A percentile compares a stretch with the other conserved stretches of the same genome.
Evolutionary conservation across 1,284 basidiomycete species (phyloP).

Genomic region (Austroboletus niveus): DNA sequence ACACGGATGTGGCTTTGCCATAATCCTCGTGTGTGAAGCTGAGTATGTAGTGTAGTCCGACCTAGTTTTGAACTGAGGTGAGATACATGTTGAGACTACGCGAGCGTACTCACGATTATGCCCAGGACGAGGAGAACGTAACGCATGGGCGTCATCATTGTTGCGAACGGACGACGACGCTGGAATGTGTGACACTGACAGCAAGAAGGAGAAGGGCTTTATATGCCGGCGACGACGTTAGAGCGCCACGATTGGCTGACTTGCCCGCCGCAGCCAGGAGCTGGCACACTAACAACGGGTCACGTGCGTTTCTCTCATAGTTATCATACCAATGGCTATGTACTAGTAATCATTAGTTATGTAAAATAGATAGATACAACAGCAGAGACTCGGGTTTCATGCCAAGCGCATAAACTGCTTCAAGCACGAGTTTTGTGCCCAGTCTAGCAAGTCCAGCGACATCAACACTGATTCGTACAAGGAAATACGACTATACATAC

Average conservation of each 20-base stretch:
- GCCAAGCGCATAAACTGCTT: slow-evolving; percentile 34
- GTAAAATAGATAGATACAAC: slow-evolving; percentile 3
- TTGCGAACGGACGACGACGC: slow-evolving; percentile 23
- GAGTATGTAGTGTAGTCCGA: slow-evolving; percentile 70
- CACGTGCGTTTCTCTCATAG: not conserved
- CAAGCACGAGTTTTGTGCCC: slow-evolving; percentile 45
- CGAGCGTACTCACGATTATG: slow-evolving; percentile 52
- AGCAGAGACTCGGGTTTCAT: slow-evolving; percentile 8
- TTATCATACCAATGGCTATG: not conserved
- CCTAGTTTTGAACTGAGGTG: slow-evolving; percentile 37
- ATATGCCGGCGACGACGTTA: not conserved
- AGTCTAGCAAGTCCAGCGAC: slow-evolving; percentile 34
- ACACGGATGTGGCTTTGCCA: slow-evolving; percentile 61
- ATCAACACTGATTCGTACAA: slow-evolving; percentile 8
- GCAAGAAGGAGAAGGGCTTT: no score
- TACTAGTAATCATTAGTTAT: not conserved
- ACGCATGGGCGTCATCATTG: slow-evolving; percentile 78
- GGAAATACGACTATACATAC: slow-evolving; percentile 32
- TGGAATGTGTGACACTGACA: not conserved
- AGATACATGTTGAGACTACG: slow-evolving; percentile 3
- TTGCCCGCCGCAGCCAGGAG: not conserved
- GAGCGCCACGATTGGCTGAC: not conserved
- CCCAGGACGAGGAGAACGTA: slow-evolving; percentile 66
- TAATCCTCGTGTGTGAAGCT: slow-evolving; percentile 72
- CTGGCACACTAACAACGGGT: not conserved